phyloP scores from a whole-genome alignment of 257 asterid genomes.

The Scutellaria baicalensis region DNA sequence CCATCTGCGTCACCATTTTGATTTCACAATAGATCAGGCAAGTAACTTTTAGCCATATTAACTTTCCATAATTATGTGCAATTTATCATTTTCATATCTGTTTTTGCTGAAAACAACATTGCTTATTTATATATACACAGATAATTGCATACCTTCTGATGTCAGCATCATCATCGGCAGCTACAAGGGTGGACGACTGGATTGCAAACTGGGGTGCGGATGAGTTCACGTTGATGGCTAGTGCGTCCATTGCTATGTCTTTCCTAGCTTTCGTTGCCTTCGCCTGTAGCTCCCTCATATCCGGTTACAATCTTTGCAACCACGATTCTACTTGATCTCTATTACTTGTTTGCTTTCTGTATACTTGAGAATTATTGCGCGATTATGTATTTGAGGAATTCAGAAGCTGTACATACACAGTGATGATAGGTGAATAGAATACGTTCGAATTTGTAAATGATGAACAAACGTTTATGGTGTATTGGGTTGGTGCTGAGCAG shows the following conservation, averaged over 20 bases:
- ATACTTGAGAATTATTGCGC: background rate
- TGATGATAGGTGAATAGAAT: slow-evolving; percentile 12
- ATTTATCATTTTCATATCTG: background rate
- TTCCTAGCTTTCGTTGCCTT: slow-evolving; percentile 70
- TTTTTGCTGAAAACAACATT: background rate
- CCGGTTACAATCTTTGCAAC: slow-evolving; percentile 70
- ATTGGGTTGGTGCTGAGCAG: too few relatives aligned
- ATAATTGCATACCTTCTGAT: slow-evolving; percentile 72
- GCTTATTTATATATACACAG: slow-evolving; percentile 22
- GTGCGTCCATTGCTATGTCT: slow-evolving; percentile 65
- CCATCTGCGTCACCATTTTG: slow-evolving; percentile 46
- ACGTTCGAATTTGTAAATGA: background rate
- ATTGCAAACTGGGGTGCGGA: slow-evolving; percentile 82
- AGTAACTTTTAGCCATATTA: slow-evolving; percentile 18
- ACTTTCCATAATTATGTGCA: background rate
- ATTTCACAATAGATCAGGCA: slow-evolving; percentile 78
- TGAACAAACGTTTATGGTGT: too few relatives aligned
- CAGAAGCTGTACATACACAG: slow-evolving; percentile 27
- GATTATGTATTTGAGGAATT: background rate
- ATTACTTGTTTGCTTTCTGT: background rate
- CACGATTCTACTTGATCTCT: slow-evolving; percentile 28
- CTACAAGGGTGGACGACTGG: slow-evolving; percentile 85
- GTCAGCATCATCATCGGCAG: slow-evolving; percentile 90
- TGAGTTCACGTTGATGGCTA: slow-evolving; percentile 72
- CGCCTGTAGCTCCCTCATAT: slow-evolving; percentile 61